These are phyloP conservation scores for Kwoniella dejecticola DNA, from an alignment of 768 basidiomycete genomes.

Conservation along the genomic window DNA sequence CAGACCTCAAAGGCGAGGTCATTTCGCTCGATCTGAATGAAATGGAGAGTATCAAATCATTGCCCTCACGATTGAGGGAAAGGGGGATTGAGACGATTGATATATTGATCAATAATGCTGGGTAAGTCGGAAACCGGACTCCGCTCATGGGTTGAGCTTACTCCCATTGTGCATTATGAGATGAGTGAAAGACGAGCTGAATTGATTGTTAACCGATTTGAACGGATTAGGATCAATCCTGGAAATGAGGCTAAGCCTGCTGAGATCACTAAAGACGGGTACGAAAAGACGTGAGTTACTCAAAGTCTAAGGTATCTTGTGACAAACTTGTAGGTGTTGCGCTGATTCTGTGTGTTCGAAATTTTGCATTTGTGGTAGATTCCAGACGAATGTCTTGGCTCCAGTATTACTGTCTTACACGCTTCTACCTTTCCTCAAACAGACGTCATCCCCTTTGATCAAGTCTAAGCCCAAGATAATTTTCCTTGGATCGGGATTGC, in stretches of 20 bases:
- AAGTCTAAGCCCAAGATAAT: conserved; percentile 15
- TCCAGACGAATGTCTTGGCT: conserved; percentile 26
- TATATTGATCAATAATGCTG: conserved; percentile 32
- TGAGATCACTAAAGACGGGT: conserved; percentile 17
- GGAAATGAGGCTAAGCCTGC: conserved; percentile 1
- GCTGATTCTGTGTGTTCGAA: no score
- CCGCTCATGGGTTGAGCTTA: no score
- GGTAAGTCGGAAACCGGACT: conserved; percentile 14
- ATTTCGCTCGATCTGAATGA: conserved; percentile 15
- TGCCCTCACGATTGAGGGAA: conserved; percentile 1
- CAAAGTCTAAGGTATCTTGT: no score
- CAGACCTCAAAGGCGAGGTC: conserved; percentile 10
- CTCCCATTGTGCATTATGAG: neutral
- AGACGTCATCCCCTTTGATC: no score
- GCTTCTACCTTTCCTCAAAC: conserved; percentile 8
- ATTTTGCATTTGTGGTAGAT: no score
- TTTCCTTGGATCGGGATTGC: conserved; percentile 23
- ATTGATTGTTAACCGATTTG: no score
- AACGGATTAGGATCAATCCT: conserved; percentile 18
- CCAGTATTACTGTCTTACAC: conserved; percentile 12
- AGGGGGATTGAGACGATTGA: conserved; percentile 13
- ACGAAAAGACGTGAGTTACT: conserved; percentile 20
- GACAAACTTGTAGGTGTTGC: no score
- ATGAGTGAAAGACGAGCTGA: no score
- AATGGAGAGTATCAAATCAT: conserved; percentile 15